Evolutionary conservation across 768 basidiomycete species (phyloP), one percentile per base, ranked within the genome.

Genomic region (Trametes sanguinea): DNA sequence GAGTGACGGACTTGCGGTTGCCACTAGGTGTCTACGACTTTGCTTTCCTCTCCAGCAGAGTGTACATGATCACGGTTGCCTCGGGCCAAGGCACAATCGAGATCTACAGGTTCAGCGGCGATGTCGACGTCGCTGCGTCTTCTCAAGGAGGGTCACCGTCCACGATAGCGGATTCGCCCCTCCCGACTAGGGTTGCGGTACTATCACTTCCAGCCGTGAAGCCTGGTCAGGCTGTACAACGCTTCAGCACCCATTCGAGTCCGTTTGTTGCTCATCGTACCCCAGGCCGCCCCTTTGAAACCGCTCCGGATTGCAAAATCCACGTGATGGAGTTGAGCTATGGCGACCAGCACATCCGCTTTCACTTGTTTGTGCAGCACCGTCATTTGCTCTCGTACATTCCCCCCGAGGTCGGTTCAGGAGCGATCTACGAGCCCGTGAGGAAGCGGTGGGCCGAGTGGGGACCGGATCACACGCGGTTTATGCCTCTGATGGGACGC

Each of bases 11-110:
- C 27, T 50, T 42, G 0, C 30, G 64, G 7, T 69, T 79, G 11
- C 76, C 75, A 0, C 51, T 61, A 0, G 65, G 59, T 0, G 71
- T 76, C 0, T 76, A 71, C 65, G 80, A 83, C 68, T 82, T 85
- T 67, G 74, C 79, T 0, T 81, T 85, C 52, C 69, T 86, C 47
- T 76, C 77, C 3, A 69, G 71, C 9, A 74, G 78, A 2, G 75
- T 80, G 9, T 79, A 77, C 68, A 74, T 81, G 60, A 54, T 84
- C 14, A 80, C 83, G 10, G 71, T 72, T 11, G 58, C 63, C 3
- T 43, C 55, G 5, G 68, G 68, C 5, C 44, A 50, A 5, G 84
- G 84, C 4, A 60, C 75, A 1, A 73, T 85, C 57, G 69, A 78
- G 17, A 59, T 86, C 10, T 85, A 76, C 60, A 69, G 75, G 0